Percentiles rank a stretch among this genome's conserved stretches.
These are phyloP conservation scores for Dendrothele bispora DNA, from an alignment of 768 basidiomycete genomes.

Conservation along the genomic window DNA sequence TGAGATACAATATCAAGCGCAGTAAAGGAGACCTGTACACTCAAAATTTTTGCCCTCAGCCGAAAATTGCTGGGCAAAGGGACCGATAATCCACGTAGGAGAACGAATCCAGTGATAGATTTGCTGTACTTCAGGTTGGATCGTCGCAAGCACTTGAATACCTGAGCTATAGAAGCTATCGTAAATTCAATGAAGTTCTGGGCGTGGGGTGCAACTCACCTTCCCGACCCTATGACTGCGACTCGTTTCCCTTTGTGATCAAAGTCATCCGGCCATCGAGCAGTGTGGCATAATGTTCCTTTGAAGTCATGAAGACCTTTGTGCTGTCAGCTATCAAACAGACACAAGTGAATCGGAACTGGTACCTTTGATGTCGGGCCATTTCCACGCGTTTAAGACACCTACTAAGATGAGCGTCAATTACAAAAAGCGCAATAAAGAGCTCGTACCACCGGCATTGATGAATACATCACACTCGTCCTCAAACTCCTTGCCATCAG, in stretches of 20 bases:
- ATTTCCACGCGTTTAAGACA: conserved; percentile 38
- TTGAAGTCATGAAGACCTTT: conserved; percentile 40
- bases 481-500: conserved; percentile 19
- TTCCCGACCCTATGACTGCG: conserved; percentile 44
- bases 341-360: not conserved
- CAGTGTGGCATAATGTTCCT: conserved; percentile 51
- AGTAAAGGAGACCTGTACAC: conserved; percentile 6
- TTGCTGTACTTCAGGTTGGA: conserved; percentile 39
- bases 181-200: too few species aligned
- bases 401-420: conserved; percentile 11
- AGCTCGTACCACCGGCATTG: conserved; percentile 20
- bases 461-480: conserved; percentile 22
- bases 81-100: conserved; percentile 41
- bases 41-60: conserved; percentile 26
- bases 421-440: too few species aligned
- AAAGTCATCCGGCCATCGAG: conserved; percentile 41
- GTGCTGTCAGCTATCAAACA: not conserved
- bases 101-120: conserved; percentile 46
- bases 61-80: conserved; percentile 31
- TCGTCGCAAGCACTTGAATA: conserved; percentile 42
- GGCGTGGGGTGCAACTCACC: too few species aligned
- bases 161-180: too few species aligned
- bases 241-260: conserved; percentile 39
- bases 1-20: not conserved
- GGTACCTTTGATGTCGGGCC: conserved; percentile 46